These are phyloP conservation scores for Tausonia pullulans DNA, from an alignment of 1,284 basidiomycete species.

Conservation along the genomic window DNA sequence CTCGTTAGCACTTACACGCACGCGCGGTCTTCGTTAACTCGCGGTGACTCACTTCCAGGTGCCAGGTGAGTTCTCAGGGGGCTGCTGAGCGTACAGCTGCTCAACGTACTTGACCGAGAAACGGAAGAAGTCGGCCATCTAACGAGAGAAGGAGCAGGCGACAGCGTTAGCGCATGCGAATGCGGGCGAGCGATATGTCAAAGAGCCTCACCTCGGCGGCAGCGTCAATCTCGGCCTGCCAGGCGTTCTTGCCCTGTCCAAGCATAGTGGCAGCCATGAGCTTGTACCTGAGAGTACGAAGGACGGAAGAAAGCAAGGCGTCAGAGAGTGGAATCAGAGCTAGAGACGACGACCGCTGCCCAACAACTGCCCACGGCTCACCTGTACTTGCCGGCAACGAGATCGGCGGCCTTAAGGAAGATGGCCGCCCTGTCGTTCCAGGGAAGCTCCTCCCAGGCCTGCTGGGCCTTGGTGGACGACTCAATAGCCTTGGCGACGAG, in stretches of 20 bases:
- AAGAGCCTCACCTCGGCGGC: conserved; percentile 69
- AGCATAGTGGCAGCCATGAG: conserved; percentile 95
- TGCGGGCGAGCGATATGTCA: not conserved
- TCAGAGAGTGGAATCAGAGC: no score
- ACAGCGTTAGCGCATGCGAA: not conserved
- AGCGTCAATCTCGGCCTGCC: conserved; percentile 99
- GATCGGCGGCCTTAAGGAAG: conserved; percentile 93
- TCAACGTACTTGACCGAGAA: conserved; percentile 96
- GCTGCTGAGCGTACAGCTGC: conserved; percentile 85
- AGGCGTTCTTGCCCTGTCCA: conserved; percentile 97
- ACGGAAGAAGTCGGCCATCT: conserved; percentile 88
- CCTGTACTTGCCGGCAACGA: conserved; percentile 86
- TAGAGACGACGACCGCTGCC: no score
- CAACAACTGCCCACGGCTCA: not conserved
- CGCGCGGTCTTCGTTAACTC: not conserved
- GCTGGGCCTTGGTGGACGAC: conserved; percentile 75
- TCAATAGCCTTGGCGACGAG: conserved; percentile 73
- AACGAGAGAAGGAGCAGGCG: conserved; percentile 11
- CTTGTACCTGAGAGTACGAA: conserved; percentile 44
- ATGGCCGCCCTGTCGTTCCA: conserved; percentile 96
- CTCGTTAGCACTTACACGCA: not conserved
- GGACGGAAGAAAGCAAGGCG: not conserved
- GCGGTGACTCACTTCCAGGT: conserved; percentile 74
- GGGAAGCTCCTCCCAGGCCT: conserved; percentile 82
- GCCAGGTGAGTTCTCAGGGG: conserved; percentile 70